Evolutionary conservation across 1,139 yeast species (phyloP).

Genomic region (Nakaseomyces bracarensis): DNA sequence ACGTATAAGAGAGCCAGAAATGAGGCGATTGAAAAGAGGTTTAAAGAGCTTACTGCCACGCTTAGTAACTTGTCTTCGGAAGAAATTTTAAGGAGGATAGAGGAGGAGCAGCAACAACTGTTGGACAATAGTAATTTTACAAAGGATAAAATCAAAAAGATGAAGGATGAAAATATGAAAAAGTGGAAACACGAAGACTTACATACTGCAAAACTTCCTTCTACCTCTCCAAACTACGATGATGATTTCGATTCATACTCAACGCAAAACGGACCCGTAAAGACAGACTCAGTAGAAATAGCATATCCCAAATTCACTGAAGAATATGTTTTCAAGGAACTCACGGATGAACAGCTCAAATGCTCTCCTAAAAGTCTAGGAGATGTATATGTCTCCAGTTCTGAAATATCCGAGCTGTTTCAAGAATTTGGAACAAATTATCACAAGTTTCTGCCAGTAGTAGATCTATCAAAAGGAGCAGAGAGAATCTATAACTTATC

Average conservation of each 20-base stretch:
- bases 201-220: not conserved
- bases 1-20: conserved; percentile 82
- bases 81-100: conserved; percentile 34
- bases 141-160: conserved; percentile 24
- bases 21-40: conserved; percentile 76
- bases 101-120: conserved; percentile 22
- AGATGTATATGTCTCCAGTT: conserved; percentile 50
- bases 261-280: not conserved
- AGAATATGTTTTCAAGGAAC: conserved; percentile 8
- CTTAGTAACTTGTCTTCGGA: conserved; percentile 46
- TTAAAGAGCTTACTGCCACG: conserved; percentile 54
- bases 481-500: conserved; percentile 69
- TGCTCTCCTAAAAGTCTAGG: conserved; percentile 67
- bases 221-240: not conserved
- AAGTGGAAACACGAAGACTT: conserved; percentile 4
- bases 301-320: conserved; percentile 3
- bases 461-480: conserved; percentile 73
- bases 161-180: conserved; percentile 7
- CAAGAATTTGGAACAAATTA: conserved; percentile 64
- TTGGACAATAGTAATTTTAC: conserved; percentile 28
- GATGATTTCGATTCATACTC: conserved; percentile 2
- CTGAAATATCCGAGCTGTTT: conserved; percentile 56
- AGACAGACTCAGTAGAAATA: not conserved
- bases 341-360: conserved; percentile 38
- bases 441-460: conserved; percentile 82